Evolutionary conservation across 192 early-diverging fungal genomes (phyloP).

Genomic region (Linnemannia schmuckeri): DNA sequence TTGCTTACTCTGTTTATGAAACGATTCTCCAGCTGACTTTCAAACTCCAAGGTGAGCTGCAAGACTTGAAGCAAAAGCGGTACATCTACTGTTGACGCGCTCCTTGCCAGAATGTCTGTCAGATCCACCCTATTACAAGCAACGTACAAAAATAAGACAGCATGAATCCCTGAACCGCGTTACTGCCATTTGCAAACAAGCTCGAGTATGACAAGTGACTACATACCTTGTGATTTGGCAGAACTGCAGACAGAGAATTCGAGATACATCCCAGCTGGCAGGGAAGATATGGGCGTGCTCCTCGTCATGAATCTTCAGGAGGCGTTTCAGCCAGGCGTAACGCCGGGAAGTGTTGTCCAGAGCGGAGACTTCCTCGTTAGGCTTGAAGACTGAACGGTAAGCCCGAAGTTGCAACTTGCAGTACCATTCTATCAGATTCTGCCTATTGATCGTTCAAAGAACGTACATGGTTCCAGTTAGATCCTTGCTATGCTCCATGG

Average conservation of each 20-base stretch:
- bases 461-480: not conserved
- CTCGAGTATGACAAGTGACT: not conserved
- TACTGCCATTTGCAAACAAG: not conserved
- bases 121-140: conserved; percentile 69
- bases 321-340: conserved; percentile 93
- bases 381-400: conserved; percentile 86
- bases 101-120: conserved; percentile 72
- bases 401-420: conserved; percentile 85
- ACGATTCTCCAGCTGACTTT: conserved; percentile 82
- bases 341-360: conserved; percentile 88
- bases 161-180: not conserved
- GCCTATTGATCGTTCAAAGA: not conserved
- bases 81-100: conserved; percentile 69
- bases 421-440: conserved; percentile 81
- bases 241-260: conserved; percentile 79
- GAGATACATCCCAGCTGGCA: conserved; percentile 79
- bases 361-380: conserved; percentile 80
- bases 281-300: conserved; percentile 89
- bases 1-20: conserved; percentile 69
- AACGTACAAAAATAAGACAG: not conserved
- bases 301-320: conserved; percentile 93
- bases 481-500: conserved; percentile 33
- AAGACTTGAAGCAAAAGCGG: conserved; percentile 81
- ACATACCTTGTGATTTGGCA: conserved; percentile 85
- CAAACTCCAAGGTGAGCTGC: conserved; percentile 91